Percentiles rank a stretch among this genome's conserved stretches.
Evolutionary conservation across 129 eudicot genomes (phyloP).

Genomic region (Rutidosis leptorrhynchoides): DNA sequence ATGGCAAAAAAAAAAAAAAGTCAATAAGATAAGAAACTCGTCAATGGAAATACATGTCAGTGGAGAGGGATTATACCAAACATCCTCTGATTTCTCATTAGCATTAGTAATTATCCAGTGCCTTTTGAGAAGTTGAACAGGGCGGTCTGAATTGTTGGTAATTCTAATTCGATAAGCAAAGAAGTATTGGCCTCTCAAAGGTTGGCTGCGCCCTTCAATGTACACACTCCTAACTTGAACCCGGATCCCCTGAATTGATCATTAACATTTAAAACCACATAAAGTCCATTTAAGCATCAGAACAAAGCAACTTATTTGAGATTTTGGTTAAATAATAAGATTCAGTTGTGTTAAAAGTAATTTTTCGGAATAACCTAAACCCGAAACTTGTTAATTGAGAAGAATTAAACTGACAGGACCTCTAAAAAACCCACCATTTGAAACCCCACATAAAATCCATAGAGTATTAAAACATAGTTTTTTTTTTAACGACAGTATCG

Average conservation of each 20-base stretch:
- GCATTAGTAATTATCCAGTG: constrained; percentile 97
- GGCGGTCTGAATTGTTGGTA: constrained; percentile 81
- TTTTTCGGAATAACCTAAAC: no score
- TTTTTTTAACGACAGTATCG: no score
- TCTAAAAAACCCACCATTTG: not conserved
- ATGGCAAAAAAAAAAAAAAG: not conserved
- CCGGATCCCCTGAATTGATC: constrained; percentile 64
- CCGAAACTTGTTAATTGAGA: constrained; percentile 1
- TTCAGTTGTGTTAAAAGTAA: no score
- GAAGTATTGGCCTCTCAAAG: constrained; percentile 74
- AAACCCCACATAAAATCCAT: not conserved
- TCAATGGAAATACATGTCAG: not conserved
- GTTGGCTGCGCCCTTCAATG: constrained; percentile 84
- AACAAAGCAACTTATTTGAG: no score
- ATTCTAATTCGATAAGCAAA: constrained; percentile 92
- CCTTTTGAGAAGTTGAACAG: constrained; percentile 89
- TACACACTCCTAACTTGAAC: constrained; percentile 97
- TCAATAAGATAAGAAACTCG: constrained; percentile 6
- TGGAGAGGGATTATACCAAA: constrained; percentile 54
- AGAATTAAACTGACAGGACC: not conserved
- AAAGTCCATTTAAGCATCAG: no score
- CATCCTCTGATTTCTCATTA: constrained; percentile 83
- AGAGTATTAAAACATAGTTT: not conserved
- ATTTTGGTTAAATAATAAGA: no score
- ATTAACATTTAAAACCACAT: not conserved